A percentile compares a stretch with the other conserved stretches of the same genome.
Conservation (phyloP, 129 eudicot species). For the Saposhnikovia divaricata region DNA sequence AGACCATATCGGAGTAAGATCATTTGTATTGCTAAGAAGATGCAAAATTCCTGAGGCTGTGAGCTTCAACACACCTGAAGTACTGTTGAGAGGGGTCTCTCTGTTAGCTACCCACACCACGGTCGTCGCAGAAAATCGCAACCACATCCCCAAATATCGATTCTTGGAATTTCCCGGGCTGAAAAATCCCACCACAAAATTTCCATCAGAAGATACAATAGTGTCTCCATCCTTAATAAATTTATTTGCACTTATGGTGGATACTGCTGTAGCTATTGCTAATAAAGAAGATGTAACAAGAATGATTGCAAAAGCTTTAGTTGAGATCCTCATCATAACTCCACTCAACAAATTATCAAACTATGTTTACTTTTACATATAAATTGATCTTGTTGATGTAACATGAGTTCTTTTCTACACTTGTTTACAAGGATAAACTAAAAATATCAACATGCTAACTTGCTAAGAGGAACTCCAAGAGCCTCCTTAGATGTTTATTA, state of each 20-base stretch:
- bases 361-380: background rate
- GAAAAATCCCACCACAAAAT: conserved; percentile 1
- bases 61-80: conserved; percentile 27
- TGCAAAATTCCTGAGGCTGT: conserved; percentile 30
- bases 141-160: conserved; percentile 40
- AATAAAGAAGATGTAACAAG: background rate
- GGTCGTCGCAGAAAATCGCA: conserved; percentile 17
- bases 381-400: background rate
- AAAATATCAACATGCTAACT: background rate
- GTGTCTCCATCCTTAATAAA: conserved; percentile 34
- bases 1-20: conserved; percentile 25
- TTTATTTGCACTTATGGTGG: conserved; percentile 10
- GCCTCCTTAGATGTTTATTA: too few relatives aligned
- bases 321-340: background rate
- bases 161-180: background rate
- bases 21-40: conserved; percentile 20
- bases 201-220: conserved; percentile 25
- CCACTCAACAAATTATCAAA: background rate
- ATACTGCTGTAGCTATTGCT: conserved; percentile 2
- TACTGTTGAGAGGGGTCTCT: conserved; percentile 26
- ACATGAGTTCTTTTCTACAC: background rate
- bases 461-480: too few relatives aligned
- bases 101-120: conserved; percentile 17
- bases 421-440: background rate
- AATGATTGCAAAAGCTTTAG: background rate